Conservation (phyloP, 352 stramenopile genomes). For the Phytophthora podocarpi region DNA sequence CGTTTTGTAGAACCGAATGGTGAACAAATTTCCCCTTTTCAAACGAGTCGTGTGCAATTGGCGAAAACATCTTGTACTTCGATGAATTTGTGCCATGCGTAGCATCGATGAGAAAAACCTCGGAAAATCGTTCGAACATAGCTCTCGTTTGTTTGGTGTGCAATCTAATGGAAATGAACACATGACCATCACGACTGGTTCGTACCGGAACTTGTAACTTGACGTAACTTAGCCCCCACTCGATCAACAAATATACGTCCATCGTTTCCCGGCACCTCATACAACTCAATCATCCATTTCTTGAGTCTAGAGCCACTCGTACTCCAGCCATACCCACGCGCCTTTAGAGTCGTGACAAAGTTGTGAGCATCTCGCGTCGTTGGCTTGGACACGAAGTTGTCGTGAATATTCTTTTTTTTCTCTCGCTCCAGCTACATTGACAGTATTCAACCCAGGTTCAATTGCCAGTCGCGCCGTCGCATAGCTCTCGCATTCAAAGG, state of each 20-base stretch:
- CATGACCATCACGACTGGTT: neutral
- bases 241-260: conserved; percentile 15
- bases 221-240: neutral
- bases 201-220: too few relatives aligned
- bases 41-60: conserved; percentile 23
- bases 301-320: conserved; percentile 6
- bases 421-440: too few relatives aligned
- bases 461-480: too few relatives aligned
- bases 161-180: conserved; percentile 3
- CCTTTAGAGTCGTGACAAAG: neutral
- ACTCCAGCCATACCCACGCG: neutral
- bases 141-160: conserved; percentile 20
- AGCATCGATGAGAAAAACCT: conserved; percentile 27
- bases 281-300: conserved; percentile 19
- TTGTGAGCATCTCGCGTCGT: conserved; percentile 5
- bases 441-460: too few relatives aligned
- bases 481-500: too few relatives aligned
- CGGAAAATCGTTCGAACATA: conserved; percentile 18
- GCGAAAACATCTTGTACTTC: conserved; percentile 33
- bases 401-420: conserved; percentile 3
- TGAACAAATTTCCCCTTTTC: conserved; percentile 30
- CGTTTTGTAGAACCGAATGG: too few relatives aligned
- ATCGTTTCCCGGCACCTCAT: conserved; percentile 14
- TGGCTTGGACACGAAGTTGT: neutral
- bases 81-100: conserved; percentile 26